Percentiles rank a stretch among this genome's conserved stretches.
Conservation (phyloP, 495 filamentous ascomycete genomes). For the Penicillium canariense region DNA sequence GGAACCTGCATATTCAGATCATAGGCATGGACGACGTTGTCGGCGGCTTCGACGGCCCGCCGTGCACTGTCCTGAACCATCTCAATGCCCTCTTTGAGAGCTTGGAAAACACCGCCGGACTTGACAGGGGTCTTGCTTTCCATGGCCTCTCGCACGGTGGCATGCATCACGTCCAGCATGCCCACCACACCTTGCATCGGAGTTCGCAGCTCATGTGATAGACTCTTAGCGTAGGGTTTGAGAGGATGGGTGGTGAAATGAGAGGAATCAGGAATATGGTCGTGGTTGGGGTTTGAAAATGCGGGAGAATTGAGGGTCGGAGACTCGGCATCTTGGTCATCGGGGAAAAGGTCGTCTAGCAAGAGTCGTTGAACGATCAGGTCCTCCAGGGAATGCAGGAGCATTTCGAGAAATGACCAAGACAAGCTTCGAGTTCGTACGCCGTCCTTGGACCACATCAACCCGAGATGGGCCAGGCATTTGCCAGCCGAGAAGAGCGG, state of each 20-base stretch:
- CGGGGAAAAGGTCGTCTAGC: slow-evolving; percentile 9
- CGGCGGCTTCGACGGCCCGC: slow-evolving; percentile 75
- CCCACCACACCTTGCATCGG: slow-evolving; percentile 86
- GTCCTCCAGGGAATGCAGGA: slow-evolving; percentile 75
- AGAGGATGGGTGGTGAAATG: slow-evolving; percentile 59
- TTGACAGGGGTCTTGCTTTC: slow-evolving; percentile 51
- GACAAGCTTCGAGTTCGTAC: slow-evolving; percentile 53
- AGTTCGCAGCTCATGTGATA: slow-evolving; percentile 78
- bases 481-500: slow-evolving; percentile 68
- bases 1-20: slow-evolving; percentile 83
- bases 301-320: slow-evolving; percentile 23
- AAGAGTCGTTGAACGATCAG: slow-evolving; percentile 58
- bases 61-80: slow-evolving; percentile 78
- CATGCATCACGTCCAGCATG: slow-evolving; percentile 84
- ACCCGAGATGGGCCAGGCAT: slow-evolving; percentile 71
- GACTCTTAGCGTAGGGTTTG: slow-evolving; percentile 73
- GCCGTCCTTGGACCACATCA: slow-evolving; percentile 70
- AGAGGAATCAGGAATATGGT: slow-evolving; percentile 19
- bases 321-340: slow-evolving; percentile 4
- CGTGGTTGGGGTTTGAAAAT: slow-evolving; percentile 34
- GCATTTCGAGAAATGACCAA: slow-evolving; percentile 72
- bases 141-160: slow-evolving; percentile 69
- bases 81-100: slow-evolving; percentile 71
- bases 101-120: slow-evolving; percentile 56
- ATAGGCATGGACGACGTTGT: slow-evolving; percentile 86